Evolutionary conservation across 495 filamentous ascomycete genomes (phyloP).

Genomic region (Durotheca rogersii): DNA sequence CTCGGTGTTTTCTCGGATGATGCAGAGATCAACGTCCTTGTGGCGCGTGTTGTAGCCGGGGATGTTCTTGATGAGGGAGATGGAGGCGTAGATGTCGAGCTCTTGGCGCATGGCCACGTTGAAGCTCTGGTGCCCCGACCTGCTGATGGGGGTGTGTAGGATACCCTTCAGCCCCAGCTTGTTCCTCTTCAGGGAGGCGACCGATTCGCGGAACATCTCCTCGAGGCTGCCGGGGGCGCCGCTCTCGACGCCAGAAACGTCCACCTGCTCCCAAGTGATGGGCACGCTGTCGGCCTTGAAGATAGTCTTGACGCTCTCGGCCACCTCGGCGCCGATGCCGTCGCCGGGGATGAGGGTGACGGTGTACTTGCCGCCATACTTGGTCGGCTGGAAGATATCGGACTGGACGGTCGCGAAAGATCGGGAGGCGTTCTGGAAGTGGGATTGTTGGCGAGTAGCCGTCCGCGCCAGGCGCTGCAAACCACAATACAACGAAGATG

Average conservation of each 20-base stretch:
- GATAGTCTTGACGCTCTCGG: constrained; percentile 95
- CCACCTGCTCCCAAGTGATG: constrained; percentile 97
- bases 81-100: constrained; percentile 98
- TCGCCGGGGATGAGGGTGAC: constrained; percentile 98
- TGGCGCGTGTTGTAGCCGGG: constrained; percentile 97
- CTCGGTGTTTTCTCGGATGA: constrained; percentile 99
- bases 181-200: constrained; percentile 93
- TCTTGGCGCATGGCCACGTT: constrained; percentile 98
- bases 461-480: constrained; percentile 59
- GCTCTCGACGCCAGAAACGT: constrained; percentile 78
- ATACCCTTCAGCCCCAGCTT: constrained; percentile 98
- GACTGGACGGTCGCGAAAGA: constrained; percentile 74
- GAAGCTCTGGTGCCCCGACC: constrained; percentile 98
- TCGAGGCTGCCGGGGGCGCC: constrained; percentile 88
- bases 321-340: constrained; percentile 96
- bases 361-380: constrained; percentile 99
- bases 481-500: neutral
- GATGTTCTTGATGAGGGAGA: constrained; percentile 98
- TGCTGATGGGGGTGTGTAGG: constrained; percentile 92
- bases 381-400: constrained; percentile 97
- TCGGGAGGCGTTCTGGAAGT: constrained; percentile 45
- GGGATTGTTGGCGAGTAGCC: constrained; percentile 49
- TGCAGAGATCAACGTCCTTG: constrained; percentile 94
- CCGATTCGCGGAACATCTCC: constrained; percentile 90
- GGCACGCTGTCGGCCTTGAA: constrained; percentile 99